Conservation (phyloP, 495 filamentous ascomycete genomes). For the Aspergillus incahuasiensis region DNA sequence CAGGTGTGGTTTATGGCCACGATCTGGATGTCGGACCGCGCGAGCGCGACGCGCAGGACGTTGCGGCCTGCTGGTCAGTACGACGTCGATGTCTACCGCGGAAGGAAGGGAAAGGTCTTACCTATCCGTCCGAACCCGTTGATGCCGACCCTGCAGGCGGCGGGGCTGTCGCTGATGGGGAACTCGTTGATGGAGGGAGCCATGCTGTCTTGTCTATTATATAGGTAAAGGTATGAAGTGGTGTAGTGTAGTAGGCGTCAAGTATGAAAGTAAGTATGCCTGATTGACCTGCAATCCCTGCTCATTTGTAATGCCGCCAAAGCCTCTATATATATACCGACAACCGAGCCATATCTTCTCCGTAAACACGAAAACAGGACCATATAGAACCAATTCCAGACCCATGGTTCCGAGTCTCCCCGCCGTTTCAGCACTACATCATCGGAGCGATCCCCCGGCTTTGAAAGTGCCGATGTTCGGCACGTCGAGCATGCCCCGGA, state of each 20-base stretch:
- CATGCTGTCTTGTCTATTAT: not conserved
- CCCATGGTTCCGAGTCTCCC: not conserved
- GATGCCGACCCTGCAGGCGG: constrained; percentile 4
- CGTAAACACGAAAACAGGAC: not conserved
- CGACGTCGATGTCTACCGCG: not conserved
- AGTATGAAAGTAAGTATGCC: not conserved
- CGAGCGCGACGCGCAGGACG: constrained; percentile 32
- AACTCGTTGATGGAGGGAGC: constrained; percentile 5
- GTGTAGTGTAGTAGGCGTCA: not conserved
- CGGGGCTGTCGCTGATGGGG: not conserved
- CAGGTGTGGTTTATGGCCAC: constrained; percentile 38
- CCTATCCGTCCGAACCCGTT: constrained; percentile 6
- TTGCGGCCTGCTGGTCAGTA: constrained; percentile 24
- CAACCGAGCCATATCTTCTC: not conserved
- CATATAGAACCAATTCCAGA: not conserved
- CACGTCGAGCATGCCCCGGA: not conserved
- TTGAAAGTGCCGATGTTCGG: not conserved
- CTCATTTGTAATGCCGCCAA: not conserved
- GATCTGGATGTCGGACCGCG: constrained; percentile 28
- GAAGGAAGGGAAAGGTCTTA: not conserved
- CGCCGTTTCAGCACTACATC: not conserved
- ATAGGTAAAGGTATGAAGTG: not conserved
- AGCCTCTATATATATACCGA: not conserved
- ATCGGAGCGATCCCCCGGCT: not conserved
- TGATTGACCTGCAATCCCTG: not conserved